Base-by-base conservation (phyloP, 371 early-diverging fungal genomes). In the Mucor irregularis region DNA sequence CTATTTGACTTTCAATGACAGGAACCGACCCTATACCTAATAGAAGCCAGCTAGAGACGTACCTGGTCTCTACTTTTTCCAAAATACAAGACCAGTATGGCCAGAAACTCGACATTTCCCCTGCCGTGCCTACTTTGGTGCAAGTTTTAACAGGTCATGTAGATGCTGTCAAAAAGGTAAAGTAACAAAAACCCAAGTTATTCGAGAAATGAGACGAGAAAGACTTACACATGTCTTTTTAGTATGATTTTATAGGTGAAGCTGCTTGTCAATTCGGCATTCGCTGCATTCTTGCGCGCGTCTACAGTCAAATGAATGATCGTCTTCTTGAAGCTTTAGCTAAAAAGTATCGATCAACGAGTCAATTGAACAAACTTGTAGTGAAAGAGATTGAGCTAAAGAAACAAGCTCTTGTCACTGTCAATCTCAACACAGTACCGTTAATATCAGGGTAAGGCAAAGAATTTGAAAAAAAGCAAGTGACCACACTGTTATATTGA, bases 261-360 rank as follows among this genome's bases (percentile, higher is more conserved):
- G 24, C 46, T 25, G 59, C 47, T 5, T 22, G 37, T 25, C 30
- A 26, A 5, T 59, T 52, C 40, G 53, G 53, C 19, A 46, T 59
- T 5, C 37, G 34, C 14, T 31, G 35, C 5, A 31, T 53, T 14
- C 13, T 59, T 8, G 52, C 46, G 13, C 38, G 34, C 5, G 38
- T 26, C 14, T 59, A 39, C n/a, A 2, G 31, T 2, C 17, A 53
- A 10, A 31, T 35, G 16, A 40, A 55, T 1, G 29, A 55, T 4
- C 38, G 40, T 9, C 21, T 48, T 22, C 24, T 55, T 24, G 37
- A 46, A 14, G 22, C 37, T 6, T 14, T 55, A 8, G 47, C 39
- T 5, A 55, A 31, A 22, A 46, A 47, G 10, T 39, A 39, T 7
- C 24, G 17, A 29, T 1, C 9, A 1, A 1, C 28, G 26, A 2